Percentiles rank a stretch among this genome's conserved stretches.
Evolutionary conservation across 495 filamentous ascomycete species (phyloP).

Genomic region (Tuber microsphaerosporum): DNA sequence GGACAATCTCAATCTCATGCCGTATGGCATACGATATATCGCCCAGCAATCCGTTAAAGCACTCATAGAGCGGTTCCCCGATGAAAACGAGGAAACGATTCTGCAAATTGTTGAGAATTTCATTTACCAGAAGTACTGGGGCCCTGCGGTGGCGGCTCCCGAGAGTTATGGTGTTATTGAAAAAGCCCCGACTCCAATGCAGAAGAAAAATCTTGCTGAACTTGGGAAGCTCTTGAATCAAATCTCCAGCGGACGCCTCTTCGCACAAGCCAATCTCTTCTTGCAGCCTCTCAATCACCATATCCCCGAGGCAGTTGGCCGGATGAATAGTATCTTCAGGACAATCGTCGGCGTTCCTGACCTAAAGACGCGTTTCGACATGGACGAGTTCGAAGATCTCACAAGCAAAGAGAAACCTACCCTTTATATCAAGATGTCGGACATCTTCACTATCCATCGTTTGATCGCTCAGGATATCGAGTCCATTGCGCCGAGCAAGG

Average conservation of each 20-base stretch:
- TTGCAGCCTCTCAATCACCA: slow-evolving; percentile 90
- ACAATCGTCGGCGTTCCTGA: slow-evolving; percentile 72
- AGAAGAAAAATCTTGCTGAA: slow-evolving; percentile 86
- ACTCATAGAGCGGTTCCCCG: slow-evolving; percentile 65
- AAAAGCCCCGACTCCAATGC: slow-evolving; percentile 74
- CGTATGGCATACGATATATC: slow-evolving; percentile 85
- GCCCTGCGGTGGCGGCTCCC: slow-evolving; percentile 75
- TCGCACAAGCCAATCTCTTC: slow-evolving; percentile 90
- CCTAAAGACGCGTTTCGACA: slow-evolving; percentile 86
- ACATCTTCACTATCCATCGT: slow-evolving; percentile 93
- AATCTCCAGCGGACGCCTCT: slow-evolving; percentile 73
- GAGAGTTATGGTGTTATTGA: slow-evolving; percentile 87
- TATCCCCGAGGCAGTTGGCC: slow-evolving; percentile 73
- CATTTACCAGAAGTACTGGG: slow-evolving; percentile 89
- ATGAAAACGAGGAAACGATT: slow-evolving; percentile 67
- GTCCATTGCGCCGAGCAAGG: slow-evolving; percentile 64
- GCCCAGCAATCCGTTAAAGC: slow-evolving; percentile 77
- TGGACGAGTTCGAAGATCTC: slow-evolving; percentile 96
- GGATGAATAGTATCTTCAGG: slow-evolving; percentile 69
- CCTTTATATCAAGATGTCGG: slow-evolving; percentile 95
- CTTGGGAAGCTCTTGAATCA: slow-evolving; percentile 87
- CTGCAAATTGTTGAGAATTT: slow-evolving; percentile 81
- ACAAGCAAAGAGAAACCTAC: slow-evolving; percentile 94
- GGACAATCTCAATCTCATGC: slow-evolving; percentile 76
- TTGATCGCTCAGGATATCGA: slow-evolving; percentile 73